These are phyloP conservation scores for Phytopythium kandeliae DNA, from an alignment of 352 stramenopile genomes.

Conservation along the genomic window DNA sequence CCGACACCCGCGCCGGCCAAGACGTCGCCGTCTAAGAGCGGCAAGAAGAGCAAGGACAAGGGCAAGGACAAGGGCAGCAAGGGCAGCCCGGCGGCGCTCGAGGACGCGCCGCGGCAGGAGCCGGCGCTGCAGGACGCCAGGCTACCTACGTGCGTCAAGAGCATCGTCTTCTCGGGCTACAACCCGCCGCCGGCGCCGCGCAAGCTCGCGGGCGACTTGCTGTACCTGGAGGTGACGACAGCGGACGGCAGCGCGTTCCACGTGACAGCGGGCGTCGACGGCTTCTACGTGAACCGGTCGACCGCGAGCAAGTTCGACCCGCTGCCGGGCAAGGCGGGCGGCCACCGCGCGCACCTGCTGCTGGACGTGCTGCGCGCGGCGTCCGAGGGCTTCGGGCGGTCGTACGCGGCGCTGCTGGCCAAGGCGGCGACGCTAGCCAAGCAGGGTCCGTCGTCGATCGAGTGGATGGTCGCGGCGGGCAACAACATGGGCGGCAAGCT, in stretches of 20 bases:
- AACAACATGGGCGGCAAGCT: constrained; percentile 71
- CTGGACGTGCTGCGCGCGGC: constrained; percentile 69
- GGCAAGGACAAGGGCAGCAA: constrained; percentile 31
- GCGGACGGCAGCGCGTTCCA: constrained; percentile 69
- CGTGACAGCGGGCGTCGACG: constrained; percentile 88
- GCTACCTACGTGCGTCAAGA: constrained; percentile 83
- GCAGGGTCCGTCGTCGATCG: constrained; percentile 74
- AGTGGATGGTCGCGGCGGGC: constrained; percentile 80
- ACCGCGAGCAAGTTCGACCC: constrained; percentile 79
- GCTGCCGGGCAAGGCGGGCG: constrained; percentile 32
- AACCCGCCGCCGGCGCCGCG: constrained; percentile 92
- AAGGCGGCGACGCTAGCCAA: constrained; percentile 70
- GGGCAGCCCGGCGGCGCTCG: constrained; percentile 17
- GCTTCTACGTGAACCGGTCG: constrained; percentile 93
- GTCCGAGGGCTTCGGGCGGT: constrained; percentile 66
- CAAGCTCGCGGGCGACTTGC: constrained; percentile 89
- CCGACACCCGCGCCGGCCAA: constrained; percentile 15
- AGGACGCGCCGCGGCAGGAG: constrained; percentile 29
- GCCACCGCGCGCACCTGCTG: constrained; percentile 59
- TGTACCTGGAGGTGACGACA: constrained; percentile 90
- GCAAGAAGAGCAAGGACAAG: constrained; percentile 25
- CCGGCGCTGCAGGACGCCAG: constrained; percentile 35
- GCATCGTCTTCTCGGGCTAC: constrained; percentile 92
- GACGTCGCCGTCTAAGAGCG: constrained; percentile 19
- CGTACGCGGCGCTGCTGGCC: constrained; percentile 73